Conservation (phyloP, 1,284 basidiomycete species). For the Trametes polyzona region DNA sequence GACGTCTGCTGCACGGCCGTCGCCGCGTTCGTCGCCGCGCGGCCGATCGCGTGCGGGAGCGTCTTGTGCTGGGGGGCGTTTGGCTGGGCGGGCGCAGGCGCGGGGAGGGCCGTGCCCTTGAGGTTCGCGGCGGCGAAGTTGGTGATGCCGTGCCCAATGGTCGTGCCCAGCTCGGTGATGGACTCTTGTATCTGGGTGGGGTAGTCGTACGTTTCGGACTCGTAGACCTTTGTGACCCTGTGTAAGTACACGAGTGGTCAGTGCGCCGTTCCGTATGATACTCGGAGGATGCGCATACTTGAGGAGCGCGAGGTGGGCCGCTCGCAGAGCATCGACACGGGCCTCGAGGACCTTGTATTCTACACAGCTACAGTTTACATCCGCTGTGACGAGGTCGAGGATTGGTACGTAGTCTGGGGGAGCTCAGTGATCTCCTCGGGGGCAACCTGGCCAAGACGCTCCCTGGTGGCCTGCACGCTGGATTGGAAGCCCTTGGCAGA, state of each 20-base stretch:
- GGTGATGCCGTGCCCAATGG: conserved; percentile 79
- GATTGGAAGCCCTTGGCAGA: conserved; percentile 85
- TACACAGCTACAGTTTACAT: conserved; percentile 35
- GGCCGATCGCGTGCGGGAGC: conserved; percentile 89
- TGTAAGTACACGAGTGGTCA: not conserved
- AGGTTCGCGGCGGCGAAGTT: conserved; percentile 89
- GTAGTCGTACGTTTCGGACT: conserved; percentile 89
- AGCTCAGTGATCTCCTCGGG: conserved; percentile 96
- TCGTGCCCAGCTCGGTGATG: conserved; percentile 69
- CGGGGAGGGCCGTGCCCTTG: conserved; percentile 87
- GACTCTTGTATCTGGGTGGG: conserved; percentile 79
- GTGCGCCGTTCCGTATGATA: not conserved
- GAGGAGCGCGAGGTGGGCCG: conserved; percentile 79
- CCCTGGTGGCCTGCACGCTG: conserved; percentile 88
- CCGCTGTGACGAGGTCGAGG: too few species aligned
- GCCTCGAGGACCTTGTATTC: conserved; percentile 97
- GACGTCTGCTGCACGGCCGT: conserved; percentile 51
- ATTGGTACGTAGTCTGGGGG: conserved; percentile 64
- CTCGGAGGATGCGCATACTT: conserved; percentile 53
- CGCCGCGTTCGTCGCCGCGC: conserved; percentile 79
- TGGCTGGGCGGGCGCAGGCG: conserved; percentile 66
- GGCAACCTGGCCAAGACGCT: conserved; percentile 87
- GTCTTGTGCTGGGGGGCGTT: conserved; percentile 83
- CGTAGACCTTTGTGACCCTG: conserved; percentile 87
- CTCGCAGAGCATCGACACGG: conserved; percentile 90